Conservation (phyloP, 2,329 filamentous ascomycete species). For the Trichoderma sp. region DNA sequence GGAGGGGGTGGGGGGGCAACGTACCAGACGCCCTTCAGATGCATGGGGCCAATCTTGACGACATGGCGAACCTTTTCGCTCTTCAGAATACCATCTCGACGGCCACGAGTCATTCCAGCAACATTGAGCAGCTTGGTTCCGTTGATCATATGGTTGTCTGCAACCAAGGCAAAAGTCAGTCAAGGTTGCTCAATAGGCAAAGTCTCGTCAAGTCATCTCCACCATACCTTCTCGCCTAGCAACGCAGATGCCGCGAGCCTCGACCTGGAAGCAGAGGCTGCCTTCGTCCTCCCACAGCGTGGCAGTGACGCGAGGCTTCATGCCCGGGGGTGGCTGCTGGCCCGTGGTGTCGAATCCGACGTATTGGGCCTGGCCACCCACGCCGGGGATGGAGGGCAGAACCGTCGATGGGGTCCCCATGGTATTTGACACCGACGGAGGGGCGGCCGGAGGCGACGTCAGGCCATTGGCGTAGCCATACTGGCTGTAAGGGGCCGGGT, state of each 20-base stretch:
- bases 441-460: conserved; percentile 73
- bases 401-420: conserved; percentile 67
- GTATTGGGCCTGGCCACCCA: conserved; percentile 59
- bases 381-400: conserved; percentile 65
- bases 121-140: conserved; percentile 97
- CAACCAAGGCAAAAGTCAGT: conserved; percentile 1
- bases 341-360: conserved; percentile 78
- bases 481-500: conserved; percentile 61
- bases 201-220: not conserved
- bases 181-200: not conserved
- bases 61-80: conserved; percentile 97
- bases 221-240: conserved; percentile 81
- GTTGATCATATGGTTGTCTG: conserved; percentile 99
- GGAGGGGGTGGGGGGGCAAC: conserved; percentile 40
- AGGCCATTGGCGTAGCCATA: conserved; percentile 79
- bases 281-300: conserved; percentile 99
- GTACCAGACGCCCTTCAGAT: conserved; percentile 95
- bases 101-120: conserved; percentile 94
- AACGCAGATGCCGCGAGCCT: conserved; percentile 94
- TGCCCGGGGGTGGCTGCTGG: conserved; percentile 86
- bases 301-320: conserved; percentile 95
- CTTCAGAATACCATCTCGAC: conserved; percentile 94
- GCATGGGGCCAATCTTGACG: conserved; percentile 99
- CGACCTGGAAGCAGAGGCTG: conserved; percentile 95
- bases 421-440: conserved; percentile 68